Evolutionary conservation across 495 filamentous ascomycete genomes (phyloP), one percentile per base, ranked within the genome.

Genomic region (Aspergillus leporis): DNA sequence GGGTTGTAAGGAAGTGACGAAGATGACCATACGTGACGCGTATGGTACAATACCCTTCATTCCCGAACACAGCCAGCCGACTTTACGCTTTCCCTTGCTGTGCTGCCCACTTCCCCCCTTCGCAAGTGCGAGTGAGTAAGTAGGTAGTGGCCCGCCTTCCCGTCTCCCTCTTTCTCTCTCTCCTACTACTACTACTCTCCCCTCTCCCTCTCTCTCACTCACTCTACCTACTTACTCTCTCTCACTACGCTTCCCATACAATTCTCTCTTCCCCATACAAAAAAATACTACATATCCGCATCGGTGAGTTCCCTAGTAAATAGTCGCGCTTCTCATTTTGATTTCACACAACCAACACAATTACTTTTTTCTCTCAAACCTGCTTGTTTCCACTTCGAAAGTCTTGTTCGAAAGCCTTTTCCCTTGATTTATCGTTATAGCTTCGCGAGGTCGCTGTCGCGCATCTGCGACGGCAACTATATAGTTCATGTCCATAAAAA

Each of bases 151-250:
- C 66, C 63, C 66, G 66, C 66, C 61, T 61, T 63, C 63, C 62
- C 63, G 61, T 66, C 63, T 65, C 64, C 60, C 61, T 54, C 65
- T 28, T 55, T 62, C 64, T 53, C 64, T 62, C 66, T 58, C 62
- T 75, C 67, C 74, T 81, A 81, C 80, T 82, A 84, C 80, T 85
- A 84, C 85, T 85, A 83, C 81, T 77, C 69, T 66, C 59, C 71
- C 67, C 66, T 65, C 63, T 51, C 64, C 23, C 49, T 55, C 72
- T 71, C 62, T 63, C 71, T 70, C 69, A 64, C 72, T 61, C 66
- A 46, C 73, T 67, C 72, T 68, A 66, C 40, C 68, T 64, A 70
- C 67, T 66, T 64, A 70, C 67, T 66, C 68, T 64, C 68, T 69
- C 74, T 77, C 60, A 80, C 80, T 75, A 77, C 76, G 66, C 70